Evolutionary conservation across 2,329 filamentous ascomycete species (phyloP), one percentile per base, ranked within the genome.

Genomic region (Bimuria novae-zelandiae): DNA sequence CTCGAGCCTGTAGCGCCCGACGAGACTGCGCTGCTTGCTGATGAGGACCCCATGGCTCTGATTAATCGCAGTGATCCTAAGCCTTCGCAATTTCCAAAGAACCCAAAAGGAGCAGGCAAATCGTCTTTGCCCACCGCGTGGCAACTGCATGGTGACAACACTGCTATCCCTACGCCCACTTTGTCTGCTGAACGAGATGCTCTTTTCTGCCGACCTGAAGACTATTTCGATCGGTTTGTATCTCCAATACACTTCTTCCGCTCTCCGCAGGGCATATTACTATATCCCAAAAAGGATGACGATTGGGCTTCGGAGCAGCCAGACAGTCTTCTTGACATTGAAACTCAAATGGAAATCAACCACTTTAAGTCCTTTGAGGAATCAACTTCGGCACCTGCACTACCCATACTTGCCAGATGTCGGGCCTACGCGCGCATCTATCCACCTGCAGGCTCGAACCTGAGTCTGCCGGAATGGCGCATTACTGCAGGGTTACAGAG

Each of bases 201-300:
- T 1, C 57, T 79, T 1, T 82, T 82, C 60, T 58, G 62, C 8
- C 74, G 69, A 39, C 69, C 74, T 10, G 73, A 75, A 35, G 64
- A 76, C 46, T 79, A 73, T 52, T 79, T 79, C 51, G 79, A 82
- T 59, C 75, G 77, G 3, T 82, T 81, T 57, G 78, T 77, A 1
- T 80, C 78, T 5, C 79, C 80, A 3, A 68, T 78, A 3, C 73
- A 80, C 37, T 80, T 80, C 67, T 80, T 82, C 54, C 77, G 80
- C 43, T 78, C 79, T 1, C 69, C 79, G 5, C 65, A 67, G 32
- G 67, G 61, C 12, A 59, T 68, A 17, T 51, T 72, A 17, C 17
- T 67, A 11, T 60, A 57, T 41, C 65, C 70, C 10, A 57, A 60
- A 8, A 47, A 57, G 11, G 67, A 69, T 22, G 59, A 73, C 30